These are phyloP conservation scores for Leccinum broughii DNA, from an alignment of 768 basidiomycete species.

Conservation along the genomic window DNA sequence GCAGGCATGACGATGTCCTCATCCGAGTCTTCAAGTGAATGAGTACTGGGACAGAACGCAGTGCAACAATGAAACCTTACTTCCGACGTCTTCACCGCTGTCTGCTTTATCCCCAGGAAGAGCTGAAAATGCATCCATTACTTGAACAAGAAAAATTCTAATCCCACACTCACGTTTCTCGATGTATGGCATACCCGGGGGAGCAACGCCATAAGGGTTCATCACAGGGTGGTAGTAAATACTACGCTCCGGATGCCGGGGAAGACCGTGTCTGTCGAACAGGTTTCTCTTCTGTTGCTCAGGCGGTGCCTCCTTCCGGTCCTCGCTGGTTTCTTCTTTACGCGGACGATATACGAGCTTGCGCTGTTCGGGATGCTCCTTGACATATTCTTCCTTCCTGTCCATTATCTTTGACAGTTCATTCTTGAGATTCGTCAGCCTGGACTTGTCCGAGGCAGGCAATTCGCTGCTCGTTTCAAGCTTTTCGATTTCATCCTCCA, in stretches of 20 bases:
- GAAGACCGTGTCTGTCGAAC: conserved; percentile 83
- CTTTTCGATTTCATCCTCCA: conserved; percentile 78
- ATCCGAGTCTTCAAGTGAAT: conserved; percentile 33
- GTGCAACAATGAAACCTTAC: conserved; percentile 24
- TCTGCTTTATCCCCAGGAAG: conserved; percentile 61
- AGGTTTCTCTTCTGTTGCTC: conserved; percentile 56
- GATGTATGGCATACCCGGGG: conserved; percentile 95
- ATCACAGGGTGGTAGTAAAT: conserved; percentile 91
- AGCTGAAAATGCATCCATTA: conserved; percentile 40
- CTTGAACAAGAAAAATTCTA: background rate
- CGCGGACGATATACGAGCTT: conserved; percentile 73
- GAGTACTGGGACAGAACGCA: background rate
- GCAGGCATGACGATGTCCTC: conserved; percentile 68
- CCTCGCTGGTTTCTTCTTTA: conserved; percentile 42
- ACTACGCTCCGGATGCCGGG: conserved; percentile 88
- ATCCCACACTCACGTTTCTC: conserved; percentile 68
- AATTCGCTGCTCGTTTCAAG: conserved; percentile 51
- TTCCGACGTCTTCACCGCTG: conserved; percentile 59
- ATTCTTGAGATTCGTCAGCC: conserved; percentile 66
- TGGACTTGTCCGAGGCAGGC: conserved; percentile 57
- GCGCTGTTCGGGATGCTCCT: conserved; percentile 91
- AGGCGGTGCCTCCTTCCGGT: conserved; percentile 41
- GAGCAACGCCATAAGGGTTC: conserved; percentile 92
- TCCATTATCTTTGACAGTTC: conserved; percentile 80
- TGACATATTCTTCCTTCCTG: conserved; percentile 90